These are phyloP conservation scores for Tolypocladium amazonense DNA, from an alignment of 2,329 filamentous ascomycete species.

Conservation along the genomic window DNA sequence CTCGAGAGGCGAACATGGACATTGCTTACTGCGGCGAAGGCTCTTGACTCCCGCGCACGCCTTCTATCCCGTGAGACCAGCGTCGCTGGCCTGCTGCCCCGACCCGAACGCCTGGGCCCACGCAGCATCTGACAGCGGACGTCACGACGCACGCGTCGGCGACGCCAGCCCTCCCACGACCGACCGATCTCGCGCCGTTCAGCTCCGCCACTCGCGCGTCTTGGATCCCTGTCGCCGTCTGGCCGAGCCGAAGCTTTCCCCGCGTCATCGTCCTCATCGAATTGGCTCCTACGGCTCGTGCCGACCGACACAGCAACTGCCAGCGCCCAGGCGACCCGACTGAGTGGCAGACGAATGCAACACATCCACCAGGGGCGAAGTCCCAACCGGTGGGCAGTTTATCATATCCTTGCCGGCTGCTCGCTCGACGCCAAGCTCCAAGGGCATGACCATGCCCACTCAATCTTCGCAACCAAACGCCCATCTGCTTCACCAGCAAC, in stretches of 20 bases:
- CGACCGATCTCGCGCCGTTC: neutral
- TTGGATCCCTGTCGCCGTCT: neutral
- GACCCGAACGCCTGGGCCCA: neutral
- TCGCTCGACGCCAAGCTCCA: constrained; percentile 18
- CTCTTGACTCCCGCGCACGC: neutral
- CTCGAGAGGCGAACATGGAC: neutral
- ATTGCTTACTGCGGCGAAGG: neutral
- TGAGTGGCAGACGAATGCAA: constrained; percentile 23
- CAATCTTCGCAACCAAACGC: constrained; percentile 25
- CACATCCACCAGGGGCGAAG: constrained; percentile 22
- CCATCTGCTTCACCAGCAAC: constrained; percentile 24
- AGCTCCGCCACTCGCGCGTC: neutral
- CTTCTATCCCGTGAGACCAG: too few relatives aligned
- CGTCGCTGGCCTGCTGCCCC: neutral
- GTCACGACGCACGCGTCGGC: neutral
- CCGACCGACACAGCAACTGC: neutral
- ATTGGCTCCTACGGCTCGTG: neutral
- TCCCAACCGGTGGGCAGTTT: constrained; percentile 26
- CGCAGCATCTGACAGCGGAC: neutral
- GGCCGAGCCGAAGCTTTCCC: neutral
- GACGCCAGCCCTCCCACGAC: neutral
- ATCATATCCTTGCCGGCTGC: constrained; percentile 21
- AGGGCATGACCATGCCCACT: constrained; percentile 19
- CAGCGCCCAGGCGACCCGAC: neutral
- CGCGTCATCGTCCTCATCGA: neutral